Evolutionary conservation across 164 flowering plant species (phyloP).

Genomic region (Akebia trifoliata): DNA sequence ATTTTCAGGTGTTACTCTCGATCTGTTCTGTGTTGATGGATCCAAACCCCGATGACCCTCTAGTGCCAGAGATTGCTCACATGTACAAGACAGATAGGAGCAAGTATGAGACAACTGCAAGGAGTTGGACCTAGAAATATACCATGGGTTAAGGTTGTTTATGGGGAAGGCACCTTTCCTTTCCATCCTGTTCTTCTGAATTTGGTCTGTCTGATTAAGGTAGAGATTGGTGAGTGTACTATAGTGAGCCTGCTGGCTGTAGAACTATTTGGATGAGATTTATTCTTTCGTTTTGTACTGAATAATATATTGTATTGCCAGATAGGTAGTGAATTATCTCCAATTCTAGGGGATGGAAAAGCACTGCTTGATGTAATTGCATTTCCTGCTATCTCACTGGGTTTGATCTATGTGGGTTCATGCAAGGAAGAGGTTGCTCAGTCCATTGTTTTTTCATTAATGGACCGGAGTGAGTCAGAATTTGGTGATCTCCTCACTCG

Average conservation of each 20-base stretch:
- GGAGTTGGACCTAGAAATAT: constrained; percentile 88
- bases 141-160: constrained; percentile 77
- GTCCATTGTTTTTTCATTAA: constrained; percentile 77
- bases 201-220: no score
- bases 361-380: constrained; percentile 80
- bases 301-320: no score
- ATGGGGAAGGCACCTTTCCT: no score
- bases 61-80: constrained; percentile 83
- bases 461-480: constrained; percentile 80
- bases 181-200: no score
- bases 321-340: constrained; percentile 49
- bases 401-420: constrained; percentile 78
- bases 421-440: constrained; percentile 92
- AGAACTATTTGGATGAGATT: no score
- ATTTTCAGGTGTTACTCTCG: constrained; percentile 58
- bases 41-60: constrained; percentile 78
- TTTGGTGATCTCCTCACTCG: constrained; percentile 71
- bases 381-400: constrained; percentile 78
- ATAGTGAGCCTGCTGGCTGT: no score
- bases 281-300: no score
- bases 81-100: constrained; percentile 75
- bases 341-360: constrained; percentile 62
- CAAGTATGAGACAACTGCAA: constrained; percentile 74
- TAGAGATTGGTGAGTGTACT: no score
- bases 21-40: constrained; percentile 70